Conservation (phyloP, 2,329 filamentous ascomycete species). For the Seiridium unicorne region DNA sequence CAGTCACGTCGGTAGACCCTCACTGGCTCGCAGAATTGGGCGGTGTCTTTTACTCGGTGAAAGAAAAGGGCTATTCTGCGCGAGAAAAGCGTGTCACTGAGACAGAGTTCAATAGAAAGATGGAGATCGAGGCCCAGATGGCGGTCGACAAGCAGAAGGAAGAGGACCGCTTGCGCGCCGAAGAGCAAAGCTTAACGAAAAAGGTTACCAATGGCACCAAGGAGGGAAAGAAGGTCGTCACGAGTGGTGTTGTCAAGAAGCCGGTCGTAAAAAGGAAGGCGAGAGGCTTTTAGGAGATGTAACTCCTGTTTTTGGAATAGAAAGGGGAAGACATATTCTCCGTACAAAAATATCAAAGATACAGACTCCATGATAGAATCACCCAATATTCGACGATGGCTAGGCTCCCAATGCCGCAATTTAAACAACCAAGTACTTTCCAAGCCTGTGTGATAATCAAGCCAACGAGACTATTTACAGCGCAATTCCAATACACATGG, state of each 20-base stretch:
- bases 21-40: slow-evolving; percentile 97
- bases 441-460: no score
- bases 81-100: slow-evolving; percentile 85
- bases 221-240: slow-evolving; percentile 27
- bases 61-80: slow-evolving; percentile 93
- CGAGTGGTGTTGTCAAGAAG: slow-evolving; percentile 62
- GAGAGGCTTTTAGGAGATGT: slow-evolving; percentile 42
- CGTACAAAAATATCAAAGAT: no score
- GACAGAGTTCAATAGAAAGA: slow-evolving; percentile 85
- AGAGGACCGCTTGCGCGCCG: slow-evolving; percentile 52
- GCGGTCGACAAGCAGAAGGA: slow-evolving; percentile 75
- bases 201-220: slow-evolving; percentile 25
- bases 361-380: no score
- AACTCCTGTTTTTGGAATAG: no score
- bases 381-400: no score
- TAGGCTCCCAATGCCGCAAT: no score
- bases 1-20: slow-evolving; percentile 92
- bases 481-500: no score
- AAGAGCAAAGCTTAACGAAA: slow-evolving; percentile 45
- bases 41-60: slow-evolving; percentile 95
- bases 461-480: no score
- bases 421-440: no score
- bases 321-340: no score
- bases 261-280: slow-evolving; percentile 56
- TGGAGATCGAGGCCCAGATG: slow-evolving; percentile 94